Evolutionary conservation across 768 basidiomycete species (phyloP), one percentile per base, ranked within the genome.

Genomic region (Boletus rubroflammeus): DNA sequence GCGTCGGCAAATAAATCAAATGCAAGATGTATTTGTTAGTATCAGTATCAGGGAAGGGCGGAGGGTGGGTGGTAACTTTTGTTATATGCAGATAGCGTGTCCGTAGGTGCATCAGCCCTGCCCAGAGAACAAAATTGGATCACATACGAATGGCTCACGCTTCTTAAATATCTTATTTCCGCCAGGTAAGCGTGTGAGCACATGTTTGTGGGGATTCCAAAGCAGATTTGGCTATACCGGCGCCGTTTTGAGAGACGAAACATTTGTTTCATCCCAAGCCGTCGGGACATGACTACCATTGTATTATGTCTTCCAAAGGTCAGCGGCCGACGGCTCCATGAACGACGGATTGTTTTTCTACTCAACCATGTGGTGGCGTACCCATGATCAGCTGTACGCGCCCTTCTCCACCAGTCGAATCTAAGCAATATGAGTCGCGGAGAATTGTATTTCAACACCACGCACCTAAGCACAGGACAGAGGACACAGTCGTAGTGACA

Each of bases 231-330:
- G 40, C 11, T 26, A 25, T 6, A 38, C 32, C 25, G 21, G 52
- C 13, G 21, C 38, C 25, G 17, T 19, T 47, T 47, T 38, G 46
- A 51, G 44, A 46, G 55, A 53, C 57, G 52, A 65, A 65, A 63
- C 45, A 29, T 26, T 50, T n/a, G 53, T 63, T 66, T 63, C 63
- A 61, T 47, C 49, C 26, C 42, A 21, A 28, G 34, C n/a, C n/a
- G n/a, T n/a, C 29, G 14, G 9, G 45, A 43, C 13, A 31, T 34
- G 32, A 31, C 7, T 39, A 43, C 15, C 17, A 34, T 40, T 13
- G 17, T 29, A 32, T 40, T 15, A 17, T 35, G 34, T 10, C 39
- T 44, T 35, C 49, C 39, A 36, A 41, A 36, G 25, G 28, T 14
- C 48, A 17, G 19, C 36, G 4, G 25, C 35, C 14, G 28, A 38